Evolutionary conservation across 768 basidiomycete genomes (phyloP), one percentile per base, ranked within the genome.

Genomic region (Boletus vermiculosoides): DNA sequence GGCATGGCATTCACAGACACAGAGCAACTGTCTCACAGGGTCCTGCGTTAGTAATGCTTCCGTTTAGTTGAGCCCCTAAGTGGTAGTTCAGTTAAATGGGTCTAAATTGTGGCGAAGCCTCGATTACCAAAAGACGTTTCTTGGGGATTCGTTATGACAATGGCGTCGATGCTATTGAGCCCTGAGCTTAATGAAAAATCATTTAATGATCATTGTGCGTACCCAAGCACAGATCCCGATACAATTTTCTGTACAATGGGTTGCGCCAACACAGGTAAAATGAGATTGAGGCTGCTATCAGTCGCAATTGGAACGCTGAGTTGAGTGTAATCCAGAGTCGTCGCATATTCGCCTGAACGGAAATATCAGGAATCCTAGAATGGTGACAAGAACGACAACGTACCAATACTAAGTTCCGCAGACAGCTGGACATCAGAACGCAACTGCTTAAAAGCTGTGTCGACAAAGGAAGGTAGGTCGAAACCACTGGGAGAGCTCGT

Each of bases 181-280:
- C 39, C 25, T 49, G 7, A 56, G 59, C n/a, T 59, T 5, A 9
- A 47, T 28, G 25, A 30, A 15, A 15, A 16, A 33, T 18, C 10
- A 15, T 16, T 10, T 1, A 6, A 45, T 11, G 1, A 42, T 23
- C 16, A 12, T 42, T 12, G 45, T n/a, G 60, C 73, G 16, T 58
- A 84, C 86, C 82, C 79, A 48, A 90, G 68, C 9, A 75, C 67
- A 18, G 85, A 80, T 18, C 76, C 82, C 6, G 78, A 75, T 41
- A 90, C 85, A 54, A 90, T 79, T 58, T 81, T 83, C 67, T 90
- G 86, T 6, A 90, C 88, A 54, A 91, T 88, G 5, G 88, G 88
- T 51, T 82, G 77, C 0, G 88, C 88, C 55, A 91, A 79, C 41
- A 87, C 65, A 7, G 87, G 88, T 7, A 91, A 75, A 51, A 90